These are phyloP conservation scores for Austroboletus niveus DNA, from an alignment of 1,284 basidiomycete species.

Conservation along the genomic window DNA sequence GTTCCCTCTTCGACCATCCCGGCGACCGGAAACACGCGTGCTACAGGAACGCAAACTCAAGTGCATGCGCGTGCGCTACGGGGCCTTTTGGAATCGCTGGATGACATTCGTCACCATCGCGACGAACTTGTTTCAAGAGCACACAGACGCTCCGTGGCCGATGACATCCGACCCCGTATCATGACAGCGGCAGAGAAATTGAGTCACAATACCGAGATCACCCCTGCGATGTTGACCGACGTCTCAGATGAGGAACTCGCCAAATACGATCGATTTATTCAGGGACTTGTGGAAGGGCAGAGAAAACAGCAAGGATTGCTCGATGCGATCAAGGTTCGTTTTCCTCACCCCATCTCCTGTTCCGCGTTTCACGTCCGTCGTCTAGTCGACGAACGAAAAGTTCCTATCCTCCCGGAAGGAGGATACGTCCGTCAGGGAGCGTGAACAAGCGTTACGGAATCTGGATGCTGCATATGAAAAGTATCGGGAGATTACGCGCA, in stretches of 20 bases:
- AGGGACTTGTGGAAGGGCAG: conserved; percentile 60
- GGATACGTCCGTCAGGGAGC: conserved; percentile 75
- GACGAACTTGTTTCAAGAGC: conserved; percentile 67
- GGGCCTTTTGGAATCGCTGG: conserved; percentile 76
- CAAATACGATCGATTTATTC: conserved; percentile 78
- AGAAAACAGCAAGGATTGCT: conserved; percentile 66
- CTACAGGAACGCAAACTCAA: conserved; percentile 46
- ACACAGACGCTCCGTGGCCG: conserved; percentile 59
- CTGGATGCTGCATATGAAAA: conserved; percentile 88
- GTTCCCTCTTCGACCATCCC: conserved; percentile 64
- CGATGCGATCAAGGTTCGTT: conserved; percentile 63
- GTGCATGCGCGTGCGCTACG: conserved; percentile 74
- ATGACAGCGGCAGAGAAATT: conserved; percentile 63
- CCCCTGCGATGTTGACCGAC: conserved; percentile 84
- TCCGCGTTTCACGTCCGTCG: background rate
- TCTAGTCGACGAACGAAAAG: conserved; percentile 67
- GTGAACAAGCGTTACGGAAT: conserved; percentile 85
- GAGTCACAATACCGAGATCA: conserved; percentile 68
- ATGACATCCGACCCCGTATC: conserved; percentile 77
- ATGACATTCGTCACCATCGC: conserved; percentile 67
- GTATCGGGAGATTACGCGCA: conserved; percentile 82
- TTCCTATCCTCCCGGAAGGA: conserved; percentile 81
- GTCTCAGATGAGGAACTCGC: conserved; percentile 75
- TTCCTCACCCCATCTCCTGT: background rate
- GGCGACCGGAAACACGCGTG: conserved; percentile 31